Percentiles rank a stretch among this genome's conserved stretches.
These are phyloP conservation scores for Pyrenopolyporus hunteri DNA, from an alignment of 495 filamentous ascomycete species.

Conservation along the genomic window DNA sequence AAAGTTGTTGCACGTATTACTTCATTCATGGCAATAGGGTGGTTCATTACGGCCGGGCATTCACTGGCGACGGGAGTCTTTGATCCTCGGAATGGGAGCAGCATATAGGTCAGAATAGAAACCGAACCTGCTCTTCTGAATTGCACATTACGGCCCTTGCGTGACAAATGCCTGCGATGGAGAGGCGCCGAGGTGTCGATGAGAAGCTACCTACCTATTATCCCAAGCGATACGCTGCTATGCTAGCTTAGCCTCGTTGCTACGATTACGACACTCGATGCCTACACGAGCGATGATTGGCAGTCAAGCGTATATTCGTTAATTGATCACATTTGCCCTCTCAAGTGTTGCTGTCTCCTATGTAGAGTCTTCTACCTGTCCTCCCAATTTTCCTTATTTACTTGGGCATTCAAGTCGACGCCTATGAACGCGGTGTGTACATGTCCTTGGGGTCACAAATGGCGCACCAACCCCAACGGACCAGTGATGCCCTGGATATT, in stretches of 20 bases:
- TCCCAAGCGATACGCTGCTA: background rate
- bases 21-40: constrained; percentile 39
- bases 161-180: constrained; percentile 23
- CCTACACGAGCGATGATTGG: background rate
- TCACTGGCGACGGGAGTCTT: constrained; percentile 39
- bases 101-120: constrained; percentile 38
- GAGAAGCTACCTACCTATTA: too few species aligned
- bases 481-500: too few species aligned
- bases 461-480: too few species aligned
- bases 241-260: background rate
- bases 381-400: too few species aligned
- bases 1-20: constrained; percentile 31
- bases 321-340: constrained; percentile 3
- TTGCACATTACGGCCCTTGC: constrained; percentile 1
- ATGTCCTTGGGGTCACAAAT: too few species aligned
- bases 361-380: too few species aligned
- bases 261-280: constrained; percentile 13
- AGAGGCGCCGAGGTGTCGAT: background rate
- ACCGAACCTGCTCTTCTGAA: constrained; percentile 34
- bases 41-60: constrained; percentile 40
- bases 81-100: constrained; percentile 36
- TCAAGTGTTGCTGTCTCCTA: background rate
- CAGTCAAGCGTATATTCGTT: constrained; percentile 2
- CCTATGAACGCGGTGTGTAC: too few species aligned
- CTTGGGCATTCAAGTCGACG: too few species aligned